Evolutionary conservation across 352 stramenopile species (phyloP), one percentile per base, ranked within the genome.

Genomic region (Globisporangium radiosum): DNA sequence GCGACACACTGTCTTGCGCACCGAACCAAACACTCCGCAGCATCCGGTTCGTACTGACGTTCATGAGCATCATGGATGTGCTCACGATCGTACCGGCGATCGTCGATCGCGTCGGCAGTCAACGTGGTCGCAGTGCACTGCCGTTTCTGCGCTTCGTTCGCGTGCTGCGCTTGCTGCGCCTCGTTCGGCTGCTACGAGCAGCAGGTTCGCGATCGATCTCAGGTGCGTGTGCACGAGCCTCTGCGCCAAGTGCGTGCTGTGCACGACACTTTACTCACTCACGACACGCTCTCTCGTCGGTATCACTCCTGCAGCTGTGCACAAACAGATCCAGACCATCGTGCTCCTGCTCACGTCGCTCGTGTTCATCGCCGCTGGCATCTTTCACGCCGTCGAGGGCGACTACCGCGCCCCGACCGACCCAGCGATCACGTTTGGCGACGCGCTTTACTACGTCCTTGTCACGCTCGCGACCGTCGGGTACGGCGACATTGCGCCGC

Each of bases 241-340:
- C 25, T 25, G 25, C 25, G 25, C 25, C 25, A 25, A 25, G 25
- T 25, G 25, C 25, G 25, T 25, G 25, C 25, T 25, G 25, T 25
- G 25, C 25, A 25, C 25, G 25, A 25, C 25, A 25, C 25, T 17
- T 39, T 9, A 0, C 40, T 44, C 40, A 13, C 40, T 44, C 11
- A 44, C 40, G 40, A 7, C 15, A n/a, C 19, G 1, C 4, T 47
- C 15, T 47, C 7, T 25, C 44, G 40, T 51, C 36, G 39, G 45
- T 44, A 44, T 44, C 17, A 19, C 17, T 6, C 6, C 14, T 37
- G 4, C 52, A 73, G 76, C 78, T 17, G 74, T 88, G 14, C 75
- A 86, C 52, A 85, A 81, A 58, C 78, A 86, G 63, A 74, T 88
- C 6, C 75, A 82, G 62, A 81, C 73, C 13, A 80, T 88, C 54